Conservation (phyloP, 495 filamentous ascomycete genomes). For the Trichocladium uniseriatum region DNA sequence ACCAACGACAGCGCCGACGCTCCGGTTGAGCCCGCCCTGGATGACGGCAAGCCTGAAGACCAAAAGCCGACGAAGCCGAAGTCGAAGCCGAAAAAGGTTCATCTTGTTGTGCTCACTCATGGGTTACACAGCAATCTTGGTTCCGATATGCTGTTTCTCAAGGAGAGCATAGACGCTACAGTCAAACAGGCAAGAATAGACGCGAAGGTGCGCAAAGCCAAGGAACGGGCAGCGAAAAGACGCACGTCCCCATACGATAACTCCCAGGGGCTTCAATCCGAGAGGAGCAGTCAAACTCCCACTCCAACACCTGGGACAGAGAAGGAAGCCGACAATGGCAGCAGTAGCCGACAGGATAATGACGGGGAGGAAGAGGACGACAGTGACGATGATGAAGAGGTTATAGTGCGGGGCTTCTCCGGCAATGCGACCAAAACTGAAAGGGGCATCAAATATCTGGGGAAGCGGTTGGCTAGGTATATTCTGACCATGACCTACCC, state of each 20-base stretch:
- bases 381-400: slow-evolving; percentile 58
- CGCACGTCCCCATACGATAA: slow-evolving; percentile 46
- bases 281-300: not conserved
- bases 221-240: slow-evolving; percentile 26
- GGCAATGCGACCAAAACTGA: slow-evolving; percentile 88
- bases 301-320: not conserved
- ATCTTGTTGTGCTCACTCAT: slow-evolving; percentile 88
- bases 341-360: slow-evolving; percentile 2
- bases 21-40: slow-evolving; percentile 10
- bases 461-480: slow-evolving; percentile 88
- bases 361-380: slow-evolving; percentile 10
- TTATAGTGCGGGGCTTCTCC: slow-evolving; percentile 87
- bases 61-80: slow-evolving; percentile 16
- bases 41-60: slow-evolving; percentile 4
- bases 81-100: slow-evolving; percentile 58
- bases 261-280: slow-evolving; percentile 7
- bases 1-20: slow-evolving; percentile 19
- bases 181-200: slow-evolving; percentile 58
- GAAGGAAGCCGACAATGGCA: not conserved
- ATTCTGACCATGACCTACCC: slow-evolving; percentile 84
- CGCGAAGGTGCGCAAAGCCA: slow-evolving; percentile 46
- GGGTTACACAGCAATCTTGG: slow-evolving; percentile 96
- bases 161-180: slow-evolving; percentile 88
- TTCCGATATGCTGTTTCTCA: slow-evolving; percentile 91
- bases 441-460: slow-evolving; percentile 90